A percentile compares a stretch with the other conserved stretches of the same genome.
phyloP scores from a whole-genome alignment of 106 monocot species.

The Allium cepa region DNA sequence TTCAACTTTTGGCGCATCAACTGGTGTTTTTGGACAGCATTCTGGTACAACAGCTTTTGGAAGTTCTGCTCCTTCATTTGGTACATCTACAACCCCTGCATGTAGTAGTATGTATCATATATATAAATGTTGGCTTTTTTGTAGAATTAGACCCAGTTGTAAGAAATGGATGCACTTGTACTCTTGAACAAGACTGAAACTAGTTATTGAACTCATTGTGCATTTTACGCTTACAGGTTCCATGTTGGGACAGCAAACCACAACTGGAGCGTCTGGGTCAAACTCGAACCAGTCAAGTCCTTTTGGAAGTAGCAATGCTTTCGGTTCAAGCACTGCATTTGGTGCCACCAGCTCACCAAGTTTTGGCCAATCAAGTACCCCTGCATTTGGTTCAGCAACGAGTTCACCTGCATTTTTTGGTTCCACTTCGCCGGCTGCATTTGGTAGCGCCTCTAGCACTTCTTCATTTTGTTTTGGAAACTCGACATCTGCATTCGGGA shows the following conservation, averaged over 20 bases:
- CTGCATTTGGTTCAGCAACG: constrained; percentile 37
- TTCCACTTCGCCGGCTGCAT: constrained; percentile 28
- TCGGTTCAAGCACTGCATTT: constrained; percentile 58
- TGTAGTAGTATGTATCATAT: constrained; percentile 30
- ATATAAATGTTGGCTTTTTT: not conserved
- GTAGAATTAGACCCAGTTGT: too few species aligned
- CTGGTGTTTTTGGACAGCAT: constrained; percentile 69
- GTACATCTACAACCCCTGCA: constrained; percentile 48
- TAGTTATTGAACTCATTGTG: not conserved
- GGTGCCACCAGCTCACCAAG: constrained; percentile 24
- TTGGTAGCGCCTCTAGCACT: constrained; percentile 40
- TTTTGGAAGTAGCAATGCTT: constrained; percentile 60
- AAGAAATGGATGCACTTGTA: too few species aligned
- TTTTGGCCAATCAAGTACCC: constrained; percentile 38
- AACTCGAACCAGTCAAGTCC: constrained; percentile 55
- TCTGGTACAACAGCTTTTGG: constrained; percentile 42
- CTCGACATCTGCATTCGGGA: constrained; percentile 30
- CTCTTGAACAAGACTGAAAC: not conserved
- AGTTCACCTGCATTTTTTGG: constrained; percentile 43
- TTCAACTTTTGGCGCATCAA: constrained; percentile 73
- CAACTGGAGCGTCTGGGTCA: constrained; percentile 85
- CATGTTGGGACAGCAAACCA: constrained; percentile 65
- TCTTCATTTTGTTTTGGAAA: constrained; percentile 41
- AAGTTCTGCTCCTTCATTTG: constrained; percentile 58
- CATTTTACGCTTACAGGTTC: constrained; percentile 28